Base-by-base conservation (phyloP, 148 eudicot species). In the Euryodendron excelsum region DNA sequence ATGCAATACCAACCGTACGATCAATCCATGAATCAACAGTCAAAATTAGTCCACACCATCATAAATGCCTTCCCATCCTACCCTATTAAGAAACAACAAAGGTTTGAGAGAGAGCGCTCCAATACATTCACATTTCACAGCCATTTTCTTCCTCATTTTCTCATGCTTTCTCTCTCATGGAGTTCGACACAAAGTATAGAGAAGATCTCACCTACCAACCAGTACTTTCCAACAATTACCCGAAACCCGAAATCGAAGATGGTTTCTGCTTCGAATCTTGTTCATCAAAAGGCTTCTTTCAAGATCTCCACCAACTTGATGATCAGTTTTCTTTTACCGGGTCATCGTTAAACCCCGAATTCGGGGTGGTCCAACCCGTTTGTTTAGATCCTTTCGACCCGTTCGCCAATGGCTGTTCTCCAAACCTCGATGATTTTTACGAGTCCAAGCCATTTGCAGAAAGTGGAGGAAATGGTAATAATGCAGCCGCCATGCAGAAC, bases 241-340 rank as follows among this genome's bases (percentile, higher is more conserved):
- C 76, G 61, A 79, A 78, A 73, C 69, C 64, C 30, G 76, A 69
- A 28, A 78, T 55, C 30, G 70, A 48, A 50, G 80, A 87, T 34
- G 87, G 82, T 18, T 85, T 86, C 39, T 18, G 77, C 67, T 52
- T 85, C 50, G 84, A 86, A 1, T 30, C 68, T 7, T 76, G 78
- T 14, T 77, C 85, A 61, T 84, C 81, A 62, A 79, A 77, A 3
- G 78, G 67, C 77, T 78, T 76, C 20, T 69, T 85, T 33, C 91
- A 85, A 71, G 92, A 86, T 70, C 45, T 88, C 79, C 84, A 84
- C 71, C 82, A 85, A 6, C 81, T 87, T 75, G 90, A 90, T 75
- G 90, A 90, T 61, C 86, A 82, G 41, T 79, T 83, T 47, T 67
- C 83, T 36, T 50, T 79, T n/a, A 78, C 77, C 69, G 82, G 78